Percentiles rank a stretch among this genome's conserved stretches.
Conservation (phyloP, 2,329 filamentous ascomycete genomes). For the Emergomyces orientalis region DNA sequence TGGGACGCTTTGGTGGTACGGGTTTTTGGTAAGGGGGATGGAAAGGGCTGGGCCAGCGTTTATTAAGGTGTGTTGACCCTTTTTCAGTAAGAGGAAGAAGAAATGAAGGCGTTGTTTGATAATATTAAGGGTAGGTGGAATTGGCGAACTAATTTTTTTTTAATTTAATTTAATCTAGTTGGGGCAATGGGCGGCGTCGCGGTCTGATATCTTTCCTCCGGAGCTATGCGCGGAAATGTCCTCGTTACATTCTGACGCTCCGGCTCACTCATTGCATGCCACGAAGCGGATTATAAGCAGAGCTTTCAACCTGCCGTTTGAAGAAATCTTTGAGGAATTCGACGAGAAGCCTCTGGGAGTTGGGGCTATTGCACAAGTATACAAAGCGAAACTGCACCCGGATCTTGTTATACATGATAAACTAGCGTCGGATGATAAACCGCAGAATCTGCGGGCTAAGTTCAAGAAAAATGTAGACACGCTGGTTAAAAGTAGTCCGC, state of each 20-base stretch:
- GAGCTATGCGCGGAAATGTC: slow-evolving; percentile 93
- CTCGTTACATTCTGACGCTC: slow-evolving; percentile 85
- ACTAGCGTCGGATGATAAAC: slow-evolving; percentile 43
- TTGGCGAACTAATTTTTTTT: slow-evolving; percentile 6
- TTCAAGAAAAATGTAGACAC: slow-evolving; percentile 75
- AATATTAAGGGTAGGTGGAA: background rate
- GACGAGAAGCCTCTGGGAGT: slow-evolving; percentile 82
- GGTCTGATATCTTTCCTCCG: slow-evolving; percentile 89
- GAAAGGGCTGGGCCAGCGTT: slow-evolving; percentile 90
- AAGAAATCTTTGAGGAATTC: slow-evolving; percentile 95
- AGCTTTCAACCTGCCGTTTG: slow-evolving; percentile 71
- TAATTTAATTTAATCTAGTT: slow-evolving; percentile 44
- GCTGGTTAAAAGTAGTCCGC: slow-evolving; percentile 75
- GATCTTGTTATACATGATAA: slow-evolving; percentile 59
- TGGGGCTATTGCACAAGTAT: slow-evolving; percentile 94
- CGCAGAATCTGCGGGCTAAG: slow-evolving; percentile 54
- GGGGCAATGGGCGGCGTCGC: slow-evolving; percentile 95
- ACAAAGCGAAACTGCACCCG: slow-evolving; percentile 83
- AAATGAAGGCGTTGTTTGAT: background rate
- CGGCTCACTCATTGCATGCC: slow-evolving; percentile 72
- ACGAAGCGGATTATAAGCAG: slow-evolving; percentile 71
- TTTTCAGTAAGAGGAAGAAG: background rate
- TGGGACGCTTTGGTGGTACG: slow-evolving; percentile 92
- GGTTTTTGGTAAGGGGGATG: slow-evolving; percentile 78
- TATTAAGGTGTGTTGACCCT: slow-evolving; percentile 62